Conservation (phyloP, 2,329 filamentous ascomycete genomes). For the Arthrobotrys entomopaga region DNA sequence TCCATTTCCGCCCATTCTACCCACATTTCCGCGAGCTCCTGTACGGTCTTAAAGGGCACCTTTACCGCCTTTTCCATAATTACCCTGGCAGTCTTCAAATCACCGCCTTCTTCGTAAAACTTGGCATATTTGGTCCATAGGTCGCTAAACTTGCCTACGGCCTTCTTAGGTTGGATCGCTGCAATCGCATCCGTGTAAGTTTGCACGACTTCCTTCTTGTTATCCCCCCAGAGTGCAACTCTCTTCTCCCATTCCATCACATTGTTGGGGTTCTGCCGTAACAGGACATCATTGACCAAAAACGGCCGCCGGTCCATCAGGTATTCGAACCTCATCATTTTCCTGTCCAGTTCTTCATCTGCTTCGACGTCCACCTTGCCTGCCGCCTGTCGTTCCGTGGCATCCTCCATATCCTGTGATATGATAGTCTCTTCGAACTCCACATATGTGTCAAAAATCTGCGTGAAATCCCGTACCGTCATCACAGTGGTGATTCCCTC, state of each 20-base stretch:
- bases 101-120: conserved; percentile 89
- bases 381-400: conserved; percentile 80
- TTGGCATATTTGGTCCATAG: conserved; percentile 97
- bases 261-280: conserved; percentile 95
- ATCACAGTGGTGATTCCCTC: conserved; percentile 97
- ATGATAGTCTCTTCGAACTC: conserved; percentile 98
- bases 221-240: conserved; percentile 93
- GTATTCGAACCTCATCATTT: conserved; percentile 98
- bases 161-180: conserved; percentile 92
- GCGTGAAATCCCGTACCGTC: conserved; percentile 96
- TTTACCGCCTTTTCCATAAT: conserved; percentile 99
- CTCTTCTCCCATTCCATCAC: conserved; percentile 97
- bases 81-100: conserved; percentile 83
- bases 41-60: conserved; percentile 97
- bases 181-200: conserved; percentile 95
- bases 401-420: conserved; percentile 86
- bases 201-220: conserved; percentile 87
- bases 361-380: conserved; percentile 81
- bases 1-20: conserved; percentile 99
- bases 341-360: conserved; percentile 93
- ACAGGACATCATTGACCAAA: conserved; percentile 91
- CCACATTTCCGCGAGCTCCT: conserved; percentile 97
- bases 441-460: conserved; percentile 94
- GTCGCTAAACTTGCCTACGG: conserved; percentile 90
- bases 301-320: conserved; percentile 97